Evolutionary conservation across 2,329 filamentous ascomycete species (phyloP), one percentile per base, ranked within the genome.

Genomic region (Verticillium alfalfae): DNA sequence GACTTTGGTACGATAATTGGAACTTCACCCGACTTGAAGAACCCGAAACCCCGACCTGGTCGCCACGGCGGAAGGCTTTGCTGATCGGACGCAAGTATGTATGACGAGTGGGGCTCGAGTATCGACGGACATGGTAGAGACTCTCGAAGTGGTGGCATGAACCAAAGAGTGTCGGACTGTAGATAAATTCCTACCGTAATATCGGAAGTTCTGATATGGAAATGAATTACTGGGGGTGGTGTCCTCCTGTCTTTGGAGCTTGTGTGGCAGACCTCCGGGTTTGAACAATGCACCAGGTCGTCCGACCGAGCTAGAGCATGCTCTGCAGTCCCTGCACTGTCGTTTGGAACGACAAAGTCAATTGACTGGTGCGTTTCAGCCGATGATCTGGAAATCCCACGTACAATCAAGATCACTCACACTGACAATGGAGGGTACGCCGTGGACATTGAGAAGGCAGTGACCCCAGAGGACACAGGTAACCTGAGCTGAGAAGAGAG

Each of bases 101-200:
- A n/a, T 68, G 26, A 60, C n/a, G 22, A 52, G 31, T 34, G 66
- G 62, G 52, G 67, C 56, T 22, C 65, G 59, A 37, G 36, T 5
- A 22, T 36, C 34, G 41, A 15, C 56, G 10, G 64, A 56, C 37
- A 26, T 55, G 56, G 60, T 6, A 69, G 61, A 6, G 62, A 62
- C 34, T 34, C 52, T 57, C 66, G 64, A 36, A 71, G 34, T 5
- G 55, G 60, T 34, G 69, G 66, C 2, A 70, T 59, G 57, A 70
- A 69, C 67, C 67, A 68, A 0, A 70, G 66, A 7, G 66, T 66
- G 15, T 68, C 64, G 10, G 67, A 68, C 38, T 69, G 67, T 16
- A 59, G 36, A 57, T 69, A 70, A 2, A 70, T 60, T 5, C 65
- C 66, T 8, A 68, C 64, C 2, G 63, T 67, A 37, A 67, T 22